A percentile compares a stretch with the other conserved stretches of the same genome.
Conservation (phyloP, 176 grass and related monocot species). For the Oryza glumipatula region DNA sequence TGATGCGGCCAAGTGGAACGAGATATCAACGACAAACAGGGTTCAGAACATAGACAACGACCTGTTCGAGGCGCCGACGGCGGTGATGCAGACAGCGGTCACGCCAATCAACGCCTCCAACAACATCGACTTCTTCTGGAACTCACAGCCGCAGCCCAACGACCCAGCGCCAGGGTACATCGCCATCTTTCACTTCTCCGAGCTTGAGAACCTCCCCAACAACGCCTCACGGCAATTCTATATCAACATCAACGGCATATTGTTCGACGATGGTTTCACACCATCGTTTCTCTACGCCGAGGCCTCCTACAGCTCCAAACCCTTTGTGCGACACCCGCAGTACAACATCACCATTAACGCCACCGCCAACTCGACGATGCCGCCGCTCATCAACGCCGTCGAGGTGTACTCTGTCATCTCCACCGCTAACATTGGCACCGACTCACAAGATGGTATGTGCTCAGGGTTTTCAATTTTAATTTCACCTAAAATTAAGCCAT, state of each 20-base stretch:
- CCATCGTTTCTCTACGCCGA: too few relatives aligned
- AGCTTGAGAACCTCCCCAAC: constrained; percentile 24
- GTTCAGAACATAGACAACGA: not conserved
- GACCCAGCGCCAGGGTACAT: not conserved
- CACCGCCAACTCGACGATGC: constrained; percentile 34
- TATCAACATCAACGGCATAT: constrained; percentile 41
- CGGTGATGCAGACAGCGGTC: constrained; percentile 54
- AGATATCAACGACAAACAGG: constrained; percentile 31
- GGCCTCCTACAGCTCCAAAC: too few relatives aligned
- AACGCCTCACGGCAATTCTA: constrained; percentile 40
- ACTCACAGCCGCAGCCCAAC: not conserved
- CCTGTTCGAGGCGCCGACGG: constrained; percentile 17
- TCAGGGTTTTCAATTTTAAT: too few relatives aligned
- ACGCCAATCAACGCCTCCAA: constrained; percentile 34
- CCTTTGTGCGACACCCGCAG: not conserved
- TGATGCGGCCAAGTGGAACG: not conserved
- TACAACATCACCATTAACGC: constrained; percentile 13
- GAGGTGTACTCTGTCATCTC: constrained; percentile 43
- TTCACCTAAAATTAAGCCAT: too few relatives aligned
- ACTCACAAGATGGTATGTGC: not conserved
- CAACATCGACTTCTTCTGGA: constrained; percentile 34
- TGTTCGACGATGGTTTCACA: constrained; percentile 38
- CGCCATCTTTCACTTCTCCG: constrained; percentile 40
- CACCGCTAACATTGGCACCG: constrained; percentile 14
- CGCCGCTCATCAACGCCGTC: constrained; percentile 41